Evolutionary conservation across 164 flowering plant genomes (phyloP).

Genomic region (Euptelea pleiosperma): DNA sequence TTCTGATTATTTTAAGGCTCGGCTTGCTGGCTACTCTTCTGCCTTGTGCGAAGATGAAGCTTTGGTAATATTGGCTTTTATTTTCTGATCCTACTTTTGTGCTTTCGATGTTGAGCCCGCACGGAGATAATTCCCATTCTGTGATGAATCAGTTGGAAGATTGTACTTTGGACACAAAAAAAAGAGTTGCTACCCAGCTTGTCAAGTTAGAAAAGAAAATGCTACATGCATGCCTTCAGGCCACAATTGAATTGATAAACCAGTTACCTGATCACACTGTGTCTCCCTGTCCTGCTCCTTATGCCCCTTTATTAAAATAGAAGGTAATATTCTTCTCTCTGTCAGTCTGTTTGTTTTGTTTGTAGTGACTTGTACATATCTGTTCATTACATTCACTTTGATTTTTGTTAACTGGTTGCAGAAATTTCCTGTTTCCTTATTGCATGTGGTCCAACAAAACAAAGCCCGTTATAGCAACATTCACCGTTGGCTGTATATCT

Average conservation of each 20-base stretch:
- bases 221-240: conserved; percentile 65
- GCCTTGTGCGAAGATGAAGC: conserved; percentile 67
- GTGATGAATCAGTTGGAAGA: conserved; percentile 63
- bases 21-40: conserved; percentile 84
- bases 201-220: conserved; percentile 88
- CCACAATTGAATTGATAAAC: conserved; percentile 56
- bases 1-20: conserved; percentile 55
- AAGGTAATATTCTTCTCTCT: conserved; percentile 5
- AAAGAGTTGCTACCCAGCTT: conserved; percentile 89
- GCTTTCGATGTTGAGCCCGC: conserved; percentile 3
- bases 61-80: conserved; percentile 42
- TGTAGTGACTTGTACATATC: background rate
- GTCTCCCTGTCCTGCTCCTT: conserved; percentile 97
- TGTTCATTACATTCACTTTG: background rate
- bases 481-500: background rate
- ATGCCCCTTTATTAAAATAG: conserved; percentile 77
- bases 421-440: background rate
- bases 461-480: background rate
- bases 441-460: background rate
- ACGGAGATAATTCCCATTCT: conserved; percentile 7
- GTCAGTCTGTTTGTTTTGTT: background rate
- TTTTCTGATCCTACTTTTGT: background rate
- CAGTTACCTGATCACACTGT: conserved; percentile 76
- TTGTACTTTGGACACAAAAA: conserved; percentile 56
- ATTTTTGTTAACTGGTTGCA: background rate